Base-by-base conservation (phyloP, 2,329 filamentous ascomycete species). In the Colletotrichum sp. region DNA sequence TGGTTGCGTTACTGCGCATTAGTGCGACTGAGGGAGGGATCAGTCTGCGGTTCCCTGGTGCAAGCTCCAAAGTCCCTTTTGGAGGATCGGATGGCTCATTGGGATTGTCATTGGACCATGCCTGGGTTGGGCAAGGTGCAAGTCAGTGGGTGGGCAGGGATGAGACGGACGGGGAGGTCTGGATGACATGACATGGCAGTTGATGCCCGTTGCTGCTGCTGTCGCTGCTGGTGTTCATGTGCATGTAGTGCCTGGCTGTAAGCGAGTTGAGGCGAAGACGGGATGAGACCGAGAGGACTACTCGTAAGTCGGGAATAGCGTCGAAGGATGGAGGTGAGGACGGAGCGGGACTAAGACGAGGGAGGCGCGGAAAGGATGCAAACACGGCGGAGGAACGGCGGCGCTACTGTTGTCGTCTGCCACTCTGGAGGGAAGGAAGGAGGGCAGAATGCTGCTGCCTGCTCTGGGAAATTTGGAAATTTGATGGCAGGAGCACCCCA, bases 61-160 rank as follows among this genome's bases (percentile, higher is more conserved):
- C 59, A 24, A 65, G 28, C 70, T 39, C 8, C 32, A 59, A 59
- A 34, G 13, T 44, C 70, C 39, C 21, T 49, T 32, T 44, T 69
- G n/a, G 59, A 69, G 39, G 70, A 69, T 76, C 64, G 21, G 73
- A 69, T n/a, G 70, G 73, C 39, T 72, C 57, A 72, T 72, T 76
- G 64, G 30, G 69, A 73, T 59, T 57, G 26, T 65, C 57, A 76
- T 60, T 59, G 64, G 57, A 36, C 34, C 62, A 24, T 26, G n/a
- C n/a, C 72, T 36, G 28, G 16, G 68, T 62, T 55, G 36, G 72
- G 60, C 65, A 71, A 49, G 67, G 67, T 52, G 57, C 44, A 49
- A 49, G 44, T 49, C n/a, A 55, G 71, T 57, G 55, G 44, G 66
- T 52, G 57, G 68, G 24, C 57, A 36, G 39, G 57, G 57, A 70